A percentile compares a stretch with the other conserved stretches of the same genome.
These are phyloP conservation scores for Byssochlamys sp. DNA, from an alignment of 2,329 filamentous ascomycete species.

Conservation along the genomic window DNA sequence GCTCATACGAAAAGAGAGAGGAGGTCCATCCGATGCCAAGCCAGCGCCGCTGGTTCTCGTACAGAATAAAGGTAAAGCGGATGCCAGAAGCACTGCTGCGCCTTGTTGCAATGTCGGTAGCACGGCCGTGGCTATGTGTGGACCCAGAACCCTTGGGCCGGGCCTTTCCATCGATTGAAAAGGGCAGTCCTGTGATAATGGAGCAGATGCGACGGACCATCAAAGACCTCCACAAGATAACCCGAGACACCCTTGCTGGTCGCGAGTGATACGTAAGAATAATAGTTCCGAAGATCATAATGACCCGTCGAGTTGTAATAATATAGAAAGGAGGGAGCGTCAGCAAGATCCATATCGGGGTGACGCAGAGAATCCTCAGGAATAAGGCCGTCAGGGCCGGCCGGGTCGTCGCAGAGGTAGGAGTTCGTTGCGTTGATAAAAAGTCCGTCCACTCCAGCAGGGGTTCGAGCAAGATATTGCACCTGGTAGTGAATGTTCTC, in stretches of 20 bases:
- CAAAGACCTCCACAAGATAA: slow-evolving; percentile 81
- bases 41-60: slow-evolving; percentile 94
- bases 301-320: slow-evolving; percentile 74
- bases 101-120: slow-evolving; percentile 39
- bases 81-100: slow-evolving; percentile 59
- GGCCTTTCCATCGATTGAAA: slow-evolving; percentile 40
- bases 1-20: slow-evolving; percentile 80
- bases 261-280: slow-evolving; percentile 85
- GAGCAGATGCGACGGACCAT: slow-evolving; percentile 60
- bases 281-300: slow-evolving; percentile 77
- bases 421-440: slow-evolving; percentile 77
- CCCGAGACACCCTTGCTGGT: slow-evolving; percentile 71
- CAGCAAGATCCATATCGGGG: slow-evolving; percentile 75
- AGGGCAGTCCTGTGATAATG: slow-evolving; percentile 70
- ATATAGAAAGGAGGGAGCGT: slow-evolving; percentile 74
- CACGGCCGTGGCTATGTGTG: slow-evolving; percentile 36
- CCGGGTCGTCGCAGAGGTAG: slow-evolving; percentile 80
- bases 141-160: slow-evolving; percentile 13
- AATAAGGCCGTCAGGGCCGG: slow-evolving; percentile 85
- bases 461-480: slow-evolving; percentile 84
- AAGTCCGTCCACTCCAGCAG: slow-evolving; percentile 85
- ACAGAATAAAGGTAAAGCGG: slow-evolving; percentile 91
- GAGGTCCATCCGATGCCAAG: slow-evolving; percentile 90
- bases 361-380: slow-evolving; percentile 76
- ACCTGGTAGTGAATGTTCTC: slow-evolving; percentile 79